Percentiles rank a stretch among this genome's conserved stretches.
Evolutionary conservation across 495 filamentous ascomycete genomes (phyloP).

Genomic region (Penicillium tannophilum): DNA sequence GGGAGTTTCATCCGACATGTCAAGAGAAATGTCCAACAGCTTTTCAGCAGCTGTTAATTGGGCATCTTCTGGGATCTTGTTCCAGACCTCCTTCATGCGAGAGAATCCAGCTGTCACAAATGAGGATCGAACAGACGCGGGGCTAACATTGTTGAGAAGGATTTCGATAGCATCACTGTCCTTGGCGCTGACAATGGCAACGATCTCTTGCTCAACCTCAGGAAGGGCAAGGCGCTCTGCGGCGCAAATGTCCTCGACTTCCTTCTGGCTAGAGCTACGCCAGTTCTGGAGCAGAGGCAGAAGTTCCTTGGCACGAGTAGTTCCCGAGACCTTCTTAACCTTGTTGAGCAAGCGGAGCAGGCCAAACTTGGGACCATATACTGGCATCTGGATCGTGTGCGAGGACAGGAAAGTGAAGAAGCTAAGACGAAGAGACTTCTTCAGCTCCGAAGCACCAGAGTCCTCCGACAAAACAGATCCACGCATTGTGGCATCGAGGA

Average conservation of each 20-base stretch:
- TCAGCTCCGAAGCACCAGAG: conserved; percentile 57
- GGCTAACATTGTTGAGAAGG: conserved; percentile 54
- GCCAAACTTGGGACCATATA: conserved; percentile 64
- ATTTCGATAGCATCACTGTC: conserved; percentile 66
- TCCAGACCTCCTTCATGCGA: conserved; percentile 70
- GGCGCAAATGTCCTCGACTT: conserved; percentile 47
- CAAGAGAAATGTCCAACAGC: conserved; percentile 58
- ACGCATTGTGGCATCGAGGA: conserved; percentile 59
- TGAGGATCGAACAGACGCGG: conserved; percentile 44
- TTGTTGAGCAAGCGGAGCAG: conserved; percentile 72
- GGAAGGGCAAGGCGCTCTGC: conserved; percentile 62
- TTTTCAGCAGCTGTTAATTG: conserved; percentile 59
- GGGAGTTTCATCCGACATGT: conserved; percentile 27
- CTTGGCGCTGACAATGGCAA: conserved; percentile 64
- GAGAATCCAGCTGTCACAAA: conserved; percentile 63
- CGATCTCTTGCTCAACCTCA: conserved; percentile 60
- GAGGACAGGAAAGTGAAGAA: conserved; percentile 73
- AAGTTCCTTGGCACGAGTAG: conserved; percentile 67
- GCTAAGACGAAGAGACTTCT: conserved; percentile 63
- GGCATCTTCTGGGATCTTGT: conserved; percentile 63
- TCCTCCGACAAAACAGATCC: conserved; percentile 39
- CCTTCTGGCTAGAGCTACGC: conserved; percentile 49
- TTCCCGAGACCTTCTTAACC: conserved; percentile 65
- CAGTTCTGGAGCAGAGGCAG: conserved; percentile 69
- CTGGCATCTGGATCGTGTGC: conserved; percentile 67